Evolutionary conservation across 805 yeast genomes (phyloP).

Genomic region (Metschnikowia anglica): DNA sequence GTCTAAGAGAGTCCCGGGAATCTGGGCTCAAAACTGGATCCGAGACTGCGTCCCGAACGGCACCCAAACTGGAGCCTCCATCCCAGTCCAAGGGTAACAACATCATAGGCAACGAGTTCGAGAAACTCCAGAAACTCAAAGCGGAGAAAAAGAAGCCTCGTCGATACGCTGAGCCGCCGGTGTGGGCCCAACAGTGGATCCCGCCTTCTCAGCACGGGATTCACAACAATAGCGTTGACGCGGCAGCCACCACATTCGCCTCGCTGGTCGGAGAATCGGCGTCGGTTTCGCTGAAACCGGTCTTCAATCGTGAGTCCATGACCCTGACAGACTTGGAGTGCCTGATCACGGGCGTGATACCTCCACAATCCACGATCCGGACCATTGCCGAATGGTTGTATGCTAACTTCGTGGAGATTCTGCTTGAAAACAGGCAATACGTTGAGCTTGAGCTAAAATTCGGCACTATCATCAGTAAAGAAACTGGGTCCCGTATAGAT

Average conservation of each 20-base stretch:
- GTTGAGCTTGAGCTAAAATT: conserved; percentile 75
- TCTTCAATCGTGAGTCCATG: conserved; percentile 33
- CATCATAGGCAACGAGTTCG: conserved; percentile 24
- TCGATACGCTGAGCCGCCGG: conserved; percentile 64
- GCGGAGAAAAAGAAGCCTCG: conserved; percentile 48
- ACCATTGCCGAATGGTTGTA: conserved; percentile 87
- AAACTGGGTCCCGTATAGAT: conserved; percentile 57
- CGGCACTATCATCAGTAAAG: conserved; percentile 67
- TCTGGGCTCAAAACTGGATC: not conserved
- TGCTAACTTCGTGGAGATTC: conserved; percentile 70
- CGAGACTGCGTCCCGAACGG: too few relatives aligned
- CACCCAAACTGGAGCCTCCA: too few relatives aligned
- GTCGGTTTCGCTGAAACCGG: conserved; percentile 17
- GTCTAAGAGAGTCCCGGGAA: not conserved
- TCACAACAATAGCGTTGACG: not conserved
- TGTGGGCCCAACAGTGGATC: conserved; percentile 79
- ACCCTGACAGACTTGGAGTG: conserved; percentile 41
- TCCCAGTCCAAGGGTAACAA: not conserved
- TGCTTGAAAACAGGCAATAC: conserved; percentile 49
- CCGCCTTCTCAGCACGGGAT: conserved; percentile 17
- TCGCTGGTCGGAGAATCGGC: conserved; percentile 11
- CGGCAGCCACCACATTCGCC: not conserved
- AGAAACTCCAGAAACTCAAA: conserved; percentile 24
- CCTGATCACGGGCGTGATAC: conserved; percentile 71
- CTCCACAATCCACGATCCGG: conserved; percentile 77